These are phyloP conservation scores for Rhodotorula kratochvilovae DNA, from an alignment of 768 basidiomycete genomes.

Conservation along the genomic window DNA sequence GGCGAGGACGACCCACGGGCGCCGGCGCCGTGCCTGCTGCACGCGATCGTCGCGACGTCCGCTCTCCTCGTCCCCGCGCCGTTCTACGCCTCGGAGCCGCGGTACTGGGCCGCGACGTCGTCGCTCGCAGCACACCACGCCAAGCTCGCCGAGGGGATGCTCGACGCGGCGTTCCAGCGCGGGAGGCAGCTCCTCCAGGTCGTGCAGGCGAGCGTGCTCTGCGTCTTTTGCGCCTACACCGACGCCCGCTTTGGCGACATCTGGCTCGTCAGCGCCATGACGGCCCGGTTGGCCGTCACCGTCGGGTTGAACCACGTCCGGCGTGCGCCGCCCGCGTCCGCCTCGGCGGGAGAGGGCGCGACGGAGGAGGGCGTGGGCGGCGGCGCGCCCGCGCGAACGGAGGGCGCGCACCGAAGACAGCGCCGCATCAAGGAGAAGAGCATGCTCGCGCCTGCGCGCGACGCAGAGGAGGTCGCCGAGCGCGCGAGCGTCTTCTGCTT, in stretches of 20 bases:
- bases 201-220: slow-evolving; percentile 2
- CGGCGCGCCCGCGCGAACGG: neutral
- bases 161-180: slow-evolving; percentile 31
- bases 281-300: slow-evolving; percentile 22
- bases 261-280: slow-evolving; percentile 33
- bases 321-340: neutral
- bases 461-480: slow-evolving; percentile 22
- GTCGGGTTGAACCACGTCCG: slow-evolving; percentile 1
- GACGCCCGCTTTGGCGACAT: slow-evolving; percentile 34
- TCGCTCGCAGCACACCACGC: slow-evolving; percentile 31
- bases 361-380: neutral
- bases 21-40: slow-evolving; percentile 33
- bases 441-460: slow-evolving; percentile 21
- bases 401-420: neutral
- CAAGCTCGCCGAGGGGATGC: slow-evolving; percentile 10
- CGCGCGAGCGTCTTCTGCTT: slow-evolving; percentile 31
- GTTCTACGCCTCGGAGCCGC: slow-evolving; percentile 20
- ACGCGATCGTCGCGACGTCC: slow-evolving; percentile 39
- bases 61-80: slow-evolving; percentile 20
- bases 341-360: neutral
- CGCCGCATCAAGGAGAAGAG: neutral
- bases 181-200: slow-evolving; percentile 15
- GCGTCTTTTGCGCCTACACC: slow-evolving; percentile 18
- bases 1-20: neutral
- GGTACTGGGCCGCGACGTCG: slow-evolving; percentile 26